Evolutionary conservation across 257 asterid genomes (phyloP).

Genomic region (Lithospermum erythrorhizon): DNA sequence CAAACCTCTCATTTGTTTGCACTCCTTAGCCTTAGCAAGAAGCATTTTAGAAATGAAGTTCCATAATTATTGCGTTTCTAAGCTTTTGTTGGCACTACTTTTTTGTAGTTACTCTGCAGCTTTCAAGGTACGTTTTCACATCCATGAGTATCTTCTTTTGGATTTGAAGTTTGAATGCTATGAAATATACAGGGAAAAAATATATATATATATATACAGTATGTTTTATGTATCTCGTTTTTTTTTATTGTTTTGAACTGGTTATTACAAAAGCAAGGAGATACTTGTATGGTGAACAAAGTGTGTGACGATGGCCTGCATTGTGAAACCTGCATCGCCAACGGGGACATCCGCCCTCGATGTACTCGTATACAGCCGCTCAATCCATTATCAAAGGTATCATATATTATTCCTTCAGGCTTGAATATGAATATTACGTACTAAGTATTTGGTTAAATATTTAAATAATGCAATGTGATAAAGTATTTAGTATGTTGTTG

Average conservation of each 20-base stretch:
- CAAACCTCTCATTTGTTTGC: too few species aligned
- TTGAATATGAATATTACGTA: too few species aligned
- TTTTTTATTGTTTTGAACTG: background rate
- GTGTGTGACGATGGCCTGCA: conserved; percentile 65
- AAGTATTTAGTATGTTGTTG: background rate
- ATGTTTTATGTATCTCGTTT: background rate
- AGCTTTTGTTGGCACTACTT: conserved; percentile 30
- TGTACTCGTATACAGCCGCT: conserved; percentile 71
- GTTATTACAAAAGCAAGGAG: conserved; percentile 43
- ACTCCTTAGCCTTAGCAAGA: too few species aligned
- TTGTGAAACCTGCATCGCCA: conserved; percentile 76
- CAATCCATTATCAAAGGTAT: conserved; percentile 67
- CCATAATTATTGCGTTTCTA: conserved; percentile 21
- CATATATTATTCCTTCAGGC: background rate
- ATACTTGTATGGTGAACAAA: conserved; percentile 37
- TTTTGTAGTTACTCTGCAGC: conserved; percentile 36
- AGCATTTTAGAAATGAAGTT: conserved; percentile 10
- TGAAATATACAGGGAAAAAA: too few species aligned
- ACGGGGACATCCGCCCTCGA: conserved; percentile 58
- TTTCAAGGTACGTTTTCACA: conserved; percentile 34
- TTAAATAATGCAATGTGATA: background rate
- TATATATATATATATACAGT: too few species aligned
- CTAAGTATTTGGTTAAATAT: too few species aligned
- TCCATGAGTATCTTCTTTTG: background rate
- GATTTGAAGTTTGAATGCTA: background rate